Evolutionary conservation across 352 stramenopile genomes (phyloP).

Genomic region (Phytophthora ramorum): DNA sequence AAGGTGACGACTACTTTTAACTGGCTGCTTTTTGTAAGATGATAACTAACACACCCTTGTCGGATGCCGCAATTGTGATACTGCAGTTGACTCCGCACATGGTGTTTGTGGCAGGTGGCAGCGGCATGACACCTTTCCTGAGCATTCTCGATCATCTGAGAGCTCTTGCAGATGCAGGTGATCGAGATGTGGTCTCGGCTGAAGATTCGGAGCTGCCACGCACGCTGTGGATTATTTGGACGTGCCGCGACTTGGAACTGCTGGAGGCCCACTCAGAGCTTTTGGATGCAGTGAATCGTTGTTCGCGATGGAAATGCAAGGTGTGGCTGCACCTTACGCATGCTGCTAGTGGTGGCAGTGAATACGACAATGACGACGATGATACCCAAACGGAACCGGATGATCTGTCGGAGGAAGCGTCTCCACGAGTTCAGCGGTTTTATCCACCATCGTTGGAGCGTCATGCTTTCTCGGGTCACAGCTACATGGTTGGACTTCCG

Average conservation of each 20-base stretch:
- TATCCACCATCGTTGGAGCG: slow-evolving; percentile 38
- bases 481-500: slow-evolving; percentile 36
- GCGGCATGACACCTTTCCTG: slow-evolving; percentile 78
- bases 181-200: slow-evolving; percentile 17
- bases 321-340: slow-evolving; percentile 59
- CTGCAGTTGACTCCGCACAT: slow-evolving; percentile 49
- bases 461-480: slow-evolving; percentile 43
- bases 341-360: slow-evolving; percentile 13
- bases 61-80: not conserved
- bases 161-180: slow-evolving; percentile 33
- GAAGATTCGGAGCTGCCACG: slow-evolving; percentile 39
- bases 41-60: not conserved
- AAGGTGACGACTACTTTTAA: slow-evolving; percentile 18
- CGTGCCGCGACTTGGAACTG: slow-evolving; percentile 55
- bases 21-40: not conserved
- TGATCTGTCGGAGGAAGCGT: slow-evolving; percentile 32
- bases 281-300: slow-evolving; percentile 51
- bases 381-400: slow-evolving; percentile 44
- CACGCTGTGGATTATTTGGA: slow-evolving; percentile 64
- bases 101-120: slow-evolving; percentile 75
- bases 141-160: slow-evolving; percentile 65
- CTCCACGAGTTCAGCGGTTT: slow-evolving; percentile 48
- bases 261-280: slow-evolving; percentile 51
- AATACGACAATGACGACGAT: slow-evolving; percentile 34
- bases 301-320: slow-evolving; percentile 51